These are phyloP conservation scores for Gremmenia infestans DNA, from an alignment of 2,329 filamentous ascomycete species.

Conservation along the genomic window DNA sequence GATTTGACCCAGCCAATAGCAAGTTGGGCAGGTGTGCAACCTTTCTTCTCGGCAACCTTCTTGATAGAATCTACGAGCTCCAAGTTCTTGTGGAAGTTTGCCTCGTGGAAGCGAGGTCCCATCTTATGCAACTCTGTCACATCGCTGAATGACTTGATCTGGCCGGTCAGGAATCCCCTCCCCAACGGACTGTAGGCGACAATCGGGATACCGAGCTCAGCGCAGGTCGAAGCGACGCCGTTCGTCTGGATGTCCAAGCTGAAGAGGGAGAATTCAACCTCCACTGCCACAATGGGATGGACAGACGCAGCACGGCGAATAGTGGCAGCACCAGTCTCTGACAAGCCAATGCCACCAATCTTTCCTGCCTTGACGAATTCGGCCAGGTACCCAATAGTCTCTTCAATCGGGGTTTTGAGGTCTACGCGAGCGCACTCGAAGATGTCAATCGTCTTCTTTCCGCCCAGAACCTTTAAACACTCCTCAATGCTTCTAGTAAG, in stretches of 20 bases:
- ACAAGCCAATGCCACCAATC: slow-evolving; percentile 37
- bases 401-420: slow-evolving; percentile 35
- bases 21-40: slow-evolving; percentile 54
- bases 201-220: slow-evolving; percentile 60
- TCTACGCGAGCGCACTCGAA: slow-evolving; percentile 48
- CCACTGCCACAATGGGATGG: slow-evolving; percentile 36
- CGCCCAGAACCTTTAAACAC: slow-evolving; percentile 40
- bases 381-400: slow-evolving; percentile 19
- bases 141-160: slow-evolving; percentile 46
- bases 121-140: slow-evolving; percentile 48
- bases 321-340: slow-evolving; percentile 36
- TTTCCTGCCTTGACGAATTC: slow-evolving; percentile 36
- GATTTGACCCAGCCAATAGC: slow-evolving; percentile 33
- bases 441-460: slow-evolving; percentile 45
- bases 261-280: slow-evolving; percentile 37
- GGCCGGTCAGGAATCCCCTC: slow-evolving; percentile 50
- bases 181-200: slow-evolving; percentile 61
- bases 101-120: slow-evolving; percentile 57
- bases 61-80: slow-evolving; percentile 53
- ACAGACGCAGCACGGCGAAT: slow-evolving; percentile 35
- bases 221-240: slow-evolving; percentile 42
- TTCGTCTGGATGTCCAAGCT: slow-evolving; percentile 29
- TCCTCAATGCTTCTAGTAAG: slow-evolving; percentile 54
- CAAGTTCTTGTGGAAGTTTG: slow-evolving; percentile 59
- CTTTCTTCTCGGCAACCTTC: slow-evolving; percentile 52